phyloP scores from a whole-genome alignment of 495 filamentous ascomycete genomes.

The Penicillium daleae region DNA sequence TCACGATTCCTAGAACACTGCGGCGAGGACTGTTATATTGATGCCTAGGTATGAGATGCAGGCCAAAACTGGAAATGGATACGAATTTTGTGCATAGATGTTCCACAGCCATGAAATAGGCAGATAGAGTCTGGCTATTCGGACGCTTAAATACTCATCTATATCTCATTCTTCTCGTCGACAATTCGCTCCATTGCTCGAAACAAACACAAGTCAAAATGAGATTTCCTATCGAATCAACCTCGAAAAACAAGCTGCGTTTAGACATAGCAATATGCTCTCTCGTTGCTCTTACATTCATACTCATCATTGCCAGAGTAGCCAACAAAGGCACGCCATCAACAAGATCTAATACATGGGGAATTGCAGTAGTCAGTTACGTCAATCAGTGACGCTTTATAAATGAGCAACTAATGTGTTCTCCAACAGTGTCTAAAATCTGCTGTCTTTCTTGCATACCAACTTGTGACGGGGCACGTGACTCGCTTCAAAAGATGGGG shows the following conservation, averaged over 20 bases:
- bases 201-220: not conserved
- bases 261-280: conserved; percentile 24
- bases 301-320: conserved; percentile 29
- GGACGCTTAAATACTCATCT: not conserved
- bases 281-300: conserved; percentile 24
- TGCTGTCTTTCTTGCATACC: conserved; percentile 37
- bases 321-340: conserved; percentile 27
- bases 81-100: not conserved
- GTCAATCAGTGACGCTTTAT: not conserved
- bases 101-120: not conserved
- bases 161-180: not conserved
- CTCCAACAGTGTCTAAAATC: conserved; percentile 36
- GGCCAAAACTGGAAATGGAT: not conserved
- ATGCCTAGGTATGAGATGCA: not conserved
- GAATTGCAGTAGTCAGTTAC: conserved; percentile 32
- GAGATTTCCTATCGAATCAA: not conserved
- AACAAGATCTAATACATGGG: conserved; percentile 32
- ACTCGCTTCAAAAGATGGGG: conserved; percentile 34
- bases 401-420: not conserved
- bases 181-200: not conserved
- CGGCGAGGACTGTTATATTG: not conserved
- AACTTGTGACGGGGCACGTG: conserved; percentile 31
- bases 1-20: not conserved
- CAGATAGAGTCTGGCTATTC: not conserved
- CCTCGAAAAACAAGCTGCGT: not conserved